Base-by-base conservation (phyloP, 1,284 basidiomycete genomes). In the Polyporus tsugae region DNA sequence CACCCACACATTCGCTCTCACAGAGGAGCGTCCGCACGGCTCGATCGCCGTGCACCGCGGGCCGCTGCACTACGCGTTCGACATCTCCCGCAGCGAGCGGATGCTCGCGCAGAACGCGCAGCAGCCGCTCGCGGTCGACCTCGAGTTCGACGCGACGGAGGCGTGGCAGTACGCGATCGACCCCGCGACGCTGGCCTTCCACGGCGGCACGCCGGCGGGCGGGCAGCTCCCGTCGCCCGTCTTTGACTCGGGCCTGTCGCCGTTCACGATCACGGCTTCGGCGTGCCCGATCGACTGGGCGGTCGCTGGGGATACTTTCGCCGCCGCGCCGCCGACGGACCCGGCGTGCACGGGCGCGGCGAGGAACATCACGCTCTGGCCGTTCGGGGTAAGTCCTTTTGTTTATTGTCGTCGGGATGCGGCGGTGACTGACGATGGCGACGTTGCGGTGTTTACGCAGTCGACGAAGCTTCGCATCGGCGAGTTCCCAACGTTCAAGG, bases 91-190 rank as follows among this genome's bases (percentile, higher is more conserved):
- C 13, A 83, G 73, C 67, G 77, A 82, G 72, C 87, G 76, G 36
- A 80, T 86, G 52, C 80, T 89, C 58, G 68, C 79, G 4, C 79
- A 75, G 64, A 86, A 87, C 74, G 74, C 83, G 22, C 79, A 83
- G 63, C 81, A 87, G 74, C 80, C 83, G 10, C 82, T 82, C 25
- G 87, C 86, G 0, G 82, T 83, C 17, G 87, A 89, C 71, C 78
- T 87, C 29, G 79, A 89, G 75, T 86, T 87, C 72, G 83, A 86
- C 64, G 82, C 86, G 22, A 83, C 83, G 1, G 80, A 71, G 2
- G 68, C 78, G 5, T 89, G 87, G 87, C 82, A 87, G 72, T 88
- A 83, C 73, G 87, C 87, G 29, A 87, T 89, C 70, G 86, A 88
- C 74, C 85, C 86, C 6, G 73, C 81, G 4, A 86, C 86, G n/a